Evolutionary conservation across 2,329 filamentous ascomycete species (phyloP).

Genomic region (Chaetomiaceae sp.): DNA sequence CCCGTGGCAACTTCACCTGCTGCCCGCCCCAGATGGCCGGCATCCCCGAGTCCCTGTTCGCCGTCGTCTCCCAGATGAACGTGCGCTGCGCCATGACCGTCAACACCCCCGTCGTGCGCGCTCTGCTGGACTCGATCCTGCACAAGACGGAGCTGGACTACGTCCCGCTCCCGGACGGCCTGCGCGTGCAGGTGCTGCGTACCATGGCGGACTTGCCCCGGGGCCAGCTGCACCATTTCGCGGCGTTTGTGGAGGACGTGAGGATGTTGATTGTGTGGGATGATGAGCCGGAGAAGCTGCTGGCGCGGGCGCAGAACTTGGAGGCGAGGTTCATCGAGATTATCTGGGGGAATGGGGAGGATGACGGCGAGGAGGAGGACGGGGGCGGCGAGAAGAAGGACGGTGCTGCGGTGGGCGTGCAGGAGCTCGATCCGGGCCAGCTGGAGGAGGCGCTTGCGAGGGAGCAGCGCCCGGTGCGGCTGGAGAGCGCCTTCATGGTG

Average conservation of each 20-base stretch:
- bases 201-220: constrained; percentile 65
- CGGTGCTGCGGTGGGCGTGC: constrained; percentile 34
- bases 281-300: constrained; percentile 58
- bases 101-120: constrained; percentile 59
- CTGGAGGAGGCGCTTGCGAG: constrained; percentile 60
- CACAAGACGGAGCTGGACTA: constrained; percentile 44
- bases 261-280: constrained; percentile 76
- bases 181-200: constrained; percentile 69
- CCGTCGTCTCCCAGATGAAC: constrained; percentile 37
- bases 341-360: constrained; percentile 61
- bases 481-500: constrained; percentile 53
- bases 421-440: constrained; percentile 44
- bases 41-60: constrained; percentile 34
- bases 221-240: constrained; percentile 74
- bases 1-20: constrained; percentile 36
- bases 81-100: constrained; percentile 61
- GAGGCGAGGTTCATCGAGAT: constrained; percentile 73
- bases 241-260: constrained; percentile 70
- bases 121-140: constrained; percentile 46
- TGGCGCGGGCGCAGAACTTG: constrained; percentile 53
- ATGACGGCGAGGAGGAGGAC: constrained; percentile 48
- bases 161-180: constrained; percentile 71
- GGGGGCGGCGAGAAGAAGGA: constrained; percentile 53
- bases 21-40: constrained; percentile 37
- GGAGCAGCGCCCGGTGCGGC: constrained; percentile 51